Evolutionary conservation across 495 filamentous ascomycete species (phyloP).

Genomic region (Penicillium salamii): DNA sequence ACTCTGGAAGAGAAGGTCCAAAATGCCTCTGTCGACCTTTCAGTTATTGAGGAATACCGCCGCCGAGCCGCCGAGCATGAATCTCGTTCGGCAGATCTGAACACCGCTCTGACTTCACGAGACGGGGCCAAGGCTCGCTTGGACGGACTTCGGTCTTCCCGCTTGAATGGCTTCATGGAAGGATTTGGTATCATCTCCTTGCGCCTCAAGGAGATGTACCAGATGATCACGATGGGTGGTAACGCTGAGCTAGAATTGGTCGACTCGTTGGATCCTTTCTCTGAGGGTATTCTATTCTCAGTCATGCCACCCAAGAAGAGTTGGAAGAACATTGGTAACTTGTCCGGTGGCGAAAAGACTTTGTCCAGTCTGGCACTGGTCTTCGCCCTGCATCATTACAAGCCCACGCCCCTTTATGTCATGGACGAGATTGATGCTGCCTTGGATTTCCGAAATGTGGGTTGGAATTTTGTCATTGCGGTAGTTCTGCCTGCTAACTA

Average conservation of each 20-base stretch:
- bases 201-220: conserved; percentile 98
- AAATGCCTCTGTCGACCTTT: conserved; percentile 82
- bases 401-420: conserved; percentile 95
- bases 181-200: conserved; percentile 94
- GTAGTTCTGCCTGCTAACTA: conserved; percentile 10
- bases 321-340: conserved; percentile 98
- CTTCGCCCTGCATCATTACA: conserved; percentile 97
- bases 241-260: conserved; percentile 97
- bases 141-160: conserved; percentile 83
- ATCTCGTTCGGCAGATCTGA: conserved; percentile 75
- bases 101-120: conserved; percentile 67
- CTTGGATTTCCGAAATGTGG: conserved; percentile 94
- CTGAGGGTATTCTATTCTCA: conserved; percentile 91
- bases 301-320: conserved; percentile 99
- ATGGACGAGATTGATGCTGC: conserved; percentile 99
- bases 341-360: conserved; percentile 96
- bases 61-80: conserved; percentile 84
- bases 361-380: conserved; percentile 89
- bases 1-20: conserved; percentile 89
- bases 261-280: conserved; percentile 92
- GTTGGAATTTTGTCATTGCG: conserved; percentile 26
- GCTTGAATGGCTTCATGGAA: conserved; percentile 97
- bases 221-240: conserved; percentile 99
- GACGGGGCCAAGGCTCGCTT: conserved; percentile 86
- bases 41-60: conserved; percentile 90